Evolutionary conservation across 2,329 filamentous ascomycete species (phyloP).

Genomic region (Aspergillus ustus): DNA sequence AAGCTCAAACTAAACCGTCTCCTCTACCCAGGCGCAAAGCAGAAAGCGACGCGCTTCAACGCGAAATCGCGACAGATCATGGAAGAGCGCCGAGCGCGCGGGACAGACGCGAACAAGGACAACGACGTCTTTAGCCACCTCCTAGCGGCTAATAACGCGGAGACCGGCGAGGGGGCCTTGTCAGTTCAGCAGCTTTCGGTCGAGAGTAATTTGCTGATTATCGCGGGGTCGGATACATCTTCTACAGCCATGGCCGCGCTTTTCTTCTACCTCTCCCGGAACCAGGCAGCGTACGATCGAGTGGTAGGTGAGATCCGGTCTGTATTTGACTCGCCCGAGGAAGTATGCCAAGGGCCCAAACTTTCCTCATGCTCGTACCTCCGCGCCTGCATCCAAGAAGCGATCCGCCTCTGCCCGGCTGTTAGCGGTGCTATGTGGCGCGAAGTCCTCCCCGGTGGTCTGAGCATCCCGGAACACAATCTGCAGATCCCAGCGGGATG

Average conservation of each 20-base stretch:
- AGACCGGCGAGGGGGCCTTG: background rate
- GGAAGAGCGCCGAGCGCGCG: background rate
- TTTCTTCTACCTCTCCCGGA: background rate
- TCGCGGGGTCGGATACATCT: background rate
- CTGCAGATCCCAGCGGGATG: conserved; percentile 33
- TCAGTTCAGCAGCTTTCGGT: background rate
- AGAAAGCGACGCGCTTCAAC: background rate
- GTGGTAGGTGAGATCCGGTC: background rate
- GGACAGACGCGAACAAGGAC: background rate
- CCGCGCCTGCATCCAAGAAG: conserved; percentile 46
- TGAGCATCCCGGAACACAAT: background rate
- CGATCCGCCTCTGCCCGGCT: conserved; percentile 37
- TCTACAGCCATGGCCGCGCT: background rate
- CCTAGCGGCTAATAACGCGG: background rate
- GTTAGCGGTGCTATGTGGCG: conserved; percentile 32
- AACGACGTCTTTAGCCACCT: background rate
- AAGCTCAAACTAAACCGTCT: background rate
- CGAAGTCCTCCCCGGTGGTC: conserved; percentile 32
- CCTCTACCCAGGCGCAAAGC: background rate
- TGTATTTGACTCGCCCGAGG: conserved; percentile 22
- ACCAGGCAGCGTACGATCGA: background rate
- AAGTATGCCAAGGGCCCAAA: conserved; percentile 37
- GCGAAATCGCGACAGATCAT: background rate
- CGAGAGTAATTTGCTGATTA: background rate
- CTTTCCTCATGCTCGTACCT: conserved; percentile 46